Evolutionary conservation across 1,284 basidiomycete species (phyloP).

Genomic region (Takashimella tepidaria): DNA sequence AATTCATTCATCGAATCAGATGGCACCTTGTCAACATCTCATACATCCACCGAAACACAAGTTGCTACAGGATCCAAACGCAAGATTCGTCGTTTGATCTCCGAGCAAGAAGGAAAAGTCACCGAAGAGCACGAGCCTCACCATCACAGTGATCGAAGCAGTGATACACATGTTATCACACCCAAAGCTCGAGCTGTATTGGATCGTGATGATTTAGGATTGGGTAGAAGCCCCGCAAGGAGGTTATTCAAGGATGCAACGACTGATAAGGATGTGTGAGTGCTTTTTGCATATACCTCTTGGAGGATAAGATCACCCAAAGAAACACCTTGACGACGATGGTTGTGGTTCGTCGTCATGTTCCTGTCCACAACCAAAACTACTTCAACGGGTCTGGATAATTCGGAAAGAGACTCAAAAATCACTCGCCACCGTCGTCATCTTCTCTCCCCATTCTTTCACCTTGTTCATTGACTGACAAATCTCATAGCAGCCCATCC

Average conservation of each 20-base stretch:
- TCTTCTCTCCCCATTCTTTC: no score
- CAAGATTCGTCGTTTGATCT: no score
- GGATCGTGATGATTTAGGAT: constrained; percentile 12
- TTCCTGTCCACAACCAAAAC: neutral
- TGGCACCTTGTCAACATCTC: no score
- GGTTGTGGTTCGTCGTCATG: neutral
- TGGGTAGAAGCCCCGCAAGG: constrained; percentile 11
- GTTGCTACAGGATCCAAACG: no score
- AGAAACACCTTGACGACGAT: neutral
- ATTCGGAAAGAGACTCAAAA: neutral
- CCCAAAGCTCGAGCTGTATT: neutral
- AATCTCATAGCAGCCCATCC: neutral
- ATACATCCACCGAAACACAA: no score
- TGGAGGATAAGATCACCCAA: neutral
- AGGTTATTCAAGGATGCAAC: constrained; percentile 6
- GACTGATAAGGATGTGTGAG: neutral
- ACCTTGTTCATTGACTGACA: neutral
- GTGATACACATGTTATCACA: no score
- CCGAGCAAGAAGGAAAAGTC: neutral
- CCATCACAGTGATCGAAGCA: no score
- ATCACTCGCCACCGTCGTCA: no score
- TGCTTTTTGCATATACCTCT: neutral
- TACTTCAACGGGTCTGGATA: neutral
- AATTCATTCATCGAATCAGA: no score
- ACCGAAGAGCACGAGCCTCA: neutral